Base-by-base conservation (phyloP, 805 yeast species). In the Alloascoidea africana region DNA sequence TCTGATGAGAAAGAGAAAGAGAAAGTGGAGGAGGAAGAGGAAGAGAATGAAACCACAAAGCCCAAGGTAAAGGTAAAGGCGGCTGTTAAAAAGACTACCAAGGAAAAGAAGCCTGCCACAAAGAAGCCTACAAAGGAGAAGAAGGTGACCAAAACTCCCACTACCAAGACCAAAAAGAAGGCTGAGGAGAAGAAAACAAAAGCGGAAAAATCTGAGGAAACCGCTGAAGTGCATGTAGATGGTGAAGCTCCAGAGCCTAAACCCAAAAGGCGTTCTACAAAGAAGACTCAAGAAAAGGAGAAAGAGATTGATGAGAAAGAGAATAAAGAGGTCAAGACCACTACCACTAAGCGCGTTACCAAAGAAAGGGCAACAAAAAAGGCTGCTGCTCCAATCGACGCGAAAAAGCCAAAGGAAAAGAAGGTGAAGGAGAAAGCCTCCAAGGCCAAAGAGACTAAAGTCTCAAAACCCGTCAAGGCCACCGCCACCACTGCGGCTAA, bases 211-310 rank as follows among this genome's bases (percentile, higher is more conserved):
- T 46, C 53, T 35, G 50, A 54, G 45, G 23, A 37, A 38, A 37
- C 35, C 27, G 39, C 48, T 34, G 41, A 43, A 38, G 38, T 50
- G n/a, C n/a, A n/a, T n/a, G n/a, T n/a, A n/a, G n/a, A n/a, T n/a
- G n/a, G n/a, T 33, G 43, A 34, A 27, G 39, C 54, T 34, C 48
- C 43, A 44, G 54, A 49, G 43, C 51, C 58, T 33, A 51, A 56
- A 33, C 42, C 55, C 19, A 55, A 51, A 51, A 58, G 55, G 44
- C 42, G 50, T 40, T 35, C 48, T 18, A 37, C 45, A 8, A 44
- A 37, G 14, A 44, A 44, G 32, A 18, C n/a, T n/a, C n/a, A n/a
- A n/a, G n/a, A n/a, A n/a, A n/a, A n/a, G n/a, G n/a, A n/a, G n/a
- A n/a, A n/a, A n/a, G n/a, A n/a, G n/a, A n/a, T n/a, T n/a, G n/a